phyloP scores from a whole-genome alignment of 2,329 filamentous ascomycete species.

The Colletotrichum truncatum region DNA sequence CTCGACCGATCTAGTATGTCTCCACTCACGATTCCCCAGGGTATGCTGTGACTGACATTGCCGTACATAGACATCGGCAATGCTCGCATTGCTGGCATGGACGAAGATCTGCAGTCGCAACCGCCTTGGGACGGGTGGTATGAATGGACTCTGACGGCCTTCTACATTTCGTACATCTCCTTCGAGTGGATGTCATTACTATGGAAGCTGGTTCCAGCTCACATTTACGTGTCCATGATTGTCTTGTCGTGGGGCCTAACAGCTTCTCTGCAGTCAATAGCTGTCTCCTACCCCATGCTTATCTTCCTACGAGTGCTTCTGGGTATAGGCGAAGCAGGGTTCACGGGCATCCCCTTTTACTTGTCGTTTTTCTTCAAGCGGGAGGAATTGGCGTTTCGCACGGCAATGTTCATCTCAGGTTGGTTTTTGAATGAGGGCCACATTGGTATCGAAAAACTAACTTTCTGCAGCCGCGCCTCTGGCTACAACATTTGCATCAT shows the following conservation, averaged over 20 bases:
- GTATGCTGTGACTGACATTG: not conserved
- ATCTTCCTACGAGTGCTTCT: constrained; percentile 64
- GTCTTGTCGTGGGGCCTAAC: constrained; percentile 83
- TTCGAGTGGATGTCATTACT: constrained; percentile 74
- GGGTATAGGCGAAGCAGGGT: constrained; percentile 72
- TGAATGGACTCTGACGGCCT: constrained; percentile 68
- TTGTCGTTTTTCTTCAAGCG: constrained; percentile 72
- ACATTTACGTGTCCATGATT: constrained; percentile 66
- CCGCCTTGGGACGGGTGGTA: constrained; percentile 60
- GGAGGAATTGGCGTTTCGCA: constrained; percentile 83
- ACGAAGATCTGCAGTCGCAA: constrained; percentile 64
- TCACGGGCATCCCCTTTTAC: constrained; percentile 71
- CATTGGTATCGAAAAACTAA: constrained; percentile 46
- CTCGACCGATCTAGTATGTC: constrained; percentile 82
- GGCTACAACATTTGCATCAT: constrained; percentile 84
- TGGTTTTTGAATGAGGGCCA: constrained; percentile 50
- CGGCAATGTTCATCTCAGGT: constrained; percentile 86
- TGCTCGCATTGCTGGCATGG: constrained; percentile 71
- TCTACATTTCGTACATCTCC: constrained; percentile 70
- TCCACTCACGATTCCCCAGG: not conserved
- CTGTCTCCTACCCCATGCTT: constrained; percentile 69
- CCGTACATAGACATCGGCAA: constrained; percentile 65
- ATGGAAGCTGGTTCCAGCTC: constrained; percentile 68
- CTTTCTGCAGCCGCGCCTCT: constrained; percentile 78
- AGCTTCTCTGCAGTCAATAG: constrained; percentile 77